Conservation (phyloP, 495 filamentous ascomycete species). For the Penicillium bialowiezense region DNA sequence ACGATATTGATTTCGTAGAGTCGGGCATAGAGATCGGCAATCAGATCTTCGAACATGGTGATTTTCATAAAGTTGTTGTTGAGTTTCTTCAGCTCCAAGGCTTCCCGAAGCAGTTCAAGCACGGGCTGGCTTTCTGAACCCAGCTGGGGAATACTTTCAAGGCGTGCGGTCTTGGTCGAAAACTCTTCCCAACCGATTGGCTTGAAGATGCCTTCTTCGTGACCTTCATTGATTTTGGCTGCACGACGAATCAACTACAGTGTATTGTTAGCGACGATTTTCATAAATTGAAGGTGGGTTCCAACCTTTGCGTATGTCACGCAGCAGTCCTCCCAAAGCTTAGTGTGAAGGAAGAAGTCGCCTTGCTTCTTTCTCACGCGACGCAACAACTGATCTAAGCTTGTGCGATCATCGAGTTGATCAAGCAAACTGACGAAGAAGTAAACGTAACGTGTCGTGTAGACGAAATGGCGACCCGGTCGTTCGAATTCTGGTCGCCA, state of each 20-base stretch:
- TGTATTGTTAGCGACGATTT: slow-evolving; percentile 12
- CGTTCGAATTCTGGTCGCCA: slow-evolving; percentile 95
- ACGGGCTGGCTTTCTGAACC: slow-evolving; percentile 35
- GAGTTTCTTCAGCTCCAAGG: slow-evolving; percentile 83
- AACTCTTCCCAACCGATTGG: slow-evolving; percentile 79
- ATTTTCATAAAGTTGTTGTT: slow-evolving; percentile 84
- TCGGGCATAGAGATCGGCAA: slow-evolving; percentile 81
- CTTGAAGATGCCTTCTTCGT: slow-evolving; percentile 79
- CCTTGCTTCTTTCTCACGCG: slow-evolving; percentile 76
- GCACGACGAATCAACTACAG: slow-evolving; percentile 62
- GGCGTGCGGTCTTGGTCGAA: slow-evolving; percentile 52
- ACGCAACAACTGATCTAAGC: slow-evolving; percentile 76
- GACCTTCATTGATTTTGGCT: slow-evolving; percentile 59
- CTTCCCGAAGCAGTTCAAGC: slow-evolving; percentile 77
- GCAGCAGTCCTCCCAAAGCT: slow-evolving; percentile 83
- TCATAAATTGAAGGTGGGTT: neutral
- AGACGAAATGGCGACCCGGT: slow-evolving; percentile 89
- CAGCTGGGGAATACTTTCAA: slow-evolving; percentile 51
- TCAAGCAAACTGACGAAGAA: slow-evolving; percentile 75
- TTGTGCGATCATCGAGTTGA: slow-evolving; percentile 71
- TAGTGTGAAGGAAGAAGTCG: slow-evolving; percentile 81
- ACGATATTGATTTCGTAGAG: slow-evolving; percentile 62
- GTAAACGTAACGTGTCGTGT: slow-evolving; percentile 83
- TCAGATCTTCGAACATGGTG: slow-evolving; percentile 81
- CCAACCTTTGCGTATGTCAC: slow-evolving; percentile 61